Evolutionary conservation across 2,329 filamentous ascomycete genomes (phyloP).

Genomic region (Phialophora verrucosa): DNA sequence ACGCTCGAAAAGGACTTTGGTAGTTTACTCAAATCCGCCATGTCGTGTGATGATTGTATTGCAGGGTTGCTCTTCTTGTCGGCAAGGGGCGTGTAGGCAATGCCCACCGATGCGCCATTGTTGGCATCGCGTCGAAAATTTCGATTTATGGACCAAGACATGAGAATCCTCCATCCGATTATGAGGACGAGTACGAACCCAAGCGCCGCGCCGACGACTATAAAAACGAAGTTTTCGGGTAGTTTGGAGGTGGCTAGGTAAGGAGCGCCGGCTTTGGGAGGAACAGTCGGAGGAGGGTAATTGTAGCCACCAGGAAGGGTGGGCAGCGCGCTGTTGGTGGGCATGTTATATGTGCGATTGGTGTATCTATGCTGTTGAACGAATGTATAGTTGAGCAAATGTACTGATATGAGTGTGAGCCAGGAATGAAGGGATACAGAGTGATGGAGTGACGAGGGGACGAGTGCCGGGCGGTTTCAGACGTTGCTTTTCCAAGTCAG

Average conservation of each 20-base stretch:
- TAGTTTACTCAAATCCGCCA: slow-evolving; percentile 41
- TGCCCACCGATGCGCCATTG: slow-evolving; percentile 67
- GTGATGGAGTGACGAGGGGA: slow-evolving; percentile 21
- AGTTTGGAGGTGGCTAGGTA: slow-evolving; percentile 87
- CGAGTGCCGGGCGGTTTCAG: slow-evolving; percentile 21
- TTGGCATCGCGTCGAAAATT: slow-evolving; percentile 83
- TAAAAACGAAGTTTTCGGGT: slow-evolving; percentile 95
- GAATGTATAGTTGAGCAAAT: slow-evolving; percentile 8
- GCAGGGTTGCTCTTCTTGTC: slow-evolving; percentile 47
- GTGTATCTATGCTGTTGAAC: slow-evolving; percentile 10
- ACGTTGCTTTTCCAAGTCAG: slow-evolving; percentile 12
- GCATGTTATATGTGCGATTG: slow-evolving; percentile 18
- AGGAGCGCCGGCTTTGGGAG: slow-evolving; percentile 81
- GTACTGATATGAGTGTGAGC: slow-evolving; percentile 5
- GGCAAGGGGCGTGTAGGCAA: slow-evolving; percentile 67
- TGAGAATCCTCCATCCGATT: slow-evolving; percentile 82
- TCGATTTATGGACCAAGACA: slow-evolving; percentile 89
- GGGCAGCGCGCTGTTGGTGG: slow-evolving; percentile 50
- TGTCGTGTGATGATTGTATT: slow-evolving; percentile 43
- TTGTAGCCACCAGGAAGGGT: slow-evolving; percentile 63
- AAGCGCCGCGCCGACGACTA: slow-evolving; percentile 85
- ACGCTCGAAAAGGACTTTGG: slow-evolving; percentile 37
- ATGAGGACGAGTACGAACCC: slow-evolving; percentile 82
- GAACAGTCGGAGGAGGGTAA: slow-evolving; percentile 76
- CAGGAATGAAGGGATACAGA: slow-evolving; percentile 3